phyloP scores from a whole-genome alignment of 495 filamentous ascomycete genomes.

The Massariosphaeria phaeospora region DNA sequence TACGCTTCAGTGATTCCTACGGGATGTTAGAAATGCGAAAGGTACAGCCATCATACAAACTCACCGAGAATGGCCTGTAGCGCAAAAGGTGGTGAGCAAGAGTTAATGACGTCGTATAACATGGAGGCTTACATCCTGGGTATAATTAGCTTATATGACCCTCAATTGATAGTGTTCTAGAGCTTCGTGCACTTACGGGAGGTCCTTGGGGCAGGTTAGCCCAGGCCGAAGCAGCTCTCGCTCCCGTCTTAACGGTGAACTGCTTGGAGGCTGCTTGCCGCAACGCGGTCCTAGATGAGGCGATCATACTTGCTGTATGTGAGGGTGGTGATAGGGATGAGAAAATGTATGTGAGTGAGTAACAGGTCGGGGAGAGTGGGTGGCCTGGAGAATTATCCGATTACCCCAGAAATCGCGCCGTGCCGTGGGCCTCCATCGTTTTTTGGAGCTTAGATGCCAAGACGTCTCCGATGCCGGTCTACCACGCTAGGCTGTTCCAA shows the following conservation, averaged over 20 bases:
- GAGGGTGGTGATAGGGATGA: neutral
- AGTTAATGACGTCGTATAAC: constrained; percentile 25
- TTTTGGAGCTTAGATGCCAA: no score
- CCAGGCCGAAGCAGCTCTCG: constrained; percentile 77
- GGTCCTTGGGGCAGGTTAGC: constrained; percentile 85
- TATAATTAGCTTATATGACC: constrained; percentile 26
- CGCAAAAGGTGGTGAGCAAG: constrained; percentile 9
- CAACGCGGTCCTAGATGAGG: constrained; percentile 48
- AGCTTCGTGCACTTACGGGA: constrained; percentile 61
- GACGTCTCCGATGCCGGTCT: no score
- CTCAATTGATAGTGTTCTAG: constrained; percentile 11
- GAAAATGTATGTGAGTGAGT: neutral
- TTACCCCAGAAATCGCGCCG: constrained; percentile 1
- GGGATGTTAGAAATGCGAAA: constrained; percentile 1
- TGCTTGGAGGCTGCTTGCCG: constrained; percentile 46
- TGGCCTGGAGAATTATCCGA: neutral
- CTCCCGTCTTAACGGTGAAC: constrained; percentile 48
- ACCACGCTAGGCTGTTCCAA: no score
- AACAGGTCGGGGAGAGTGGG: neutral
- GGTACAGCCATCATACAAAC: constrained; percentile 16
- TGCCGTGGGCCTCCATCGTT: neutral
- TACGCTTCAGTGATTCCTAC: constrained; percentile 94
- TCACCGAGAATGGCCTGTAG: constrained; percentile 71
- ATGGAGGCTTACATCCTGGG: constrained; percentile 37
- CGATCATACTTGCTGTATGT: constrained; percentile 29